A percentile compares a stretch with the other conserved stretches of the same genome.
Conservation (phyloP, 148 eudicot species). For the Polygonum maritimum region DNA sequence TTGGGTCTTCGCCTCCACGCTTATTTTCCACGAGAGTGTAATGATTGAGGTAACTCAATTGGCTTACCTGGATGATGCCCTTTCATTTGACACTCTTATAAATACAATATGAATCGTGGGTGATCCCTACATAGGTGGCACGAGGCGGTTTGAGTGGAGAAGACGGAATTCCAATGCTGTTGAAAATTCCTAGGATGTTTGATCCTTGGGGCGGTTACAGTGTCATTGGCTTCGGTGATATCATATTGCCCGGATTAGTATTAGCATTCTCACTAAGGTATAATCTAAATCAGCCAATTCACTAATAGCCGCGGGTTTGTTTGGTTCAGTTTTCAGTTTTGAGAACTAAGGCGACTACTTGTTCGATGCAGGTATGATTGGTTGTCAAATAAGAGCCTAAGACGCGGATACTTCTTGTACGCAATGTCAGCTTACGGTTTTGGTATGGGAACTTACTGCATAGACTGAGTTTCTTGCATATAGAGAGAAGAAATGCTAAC, state of each 20-base stretch:
- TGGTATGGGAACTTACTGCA: conserved; percentile 31
- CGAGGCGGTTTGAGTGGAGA: conserved; percentile 96
- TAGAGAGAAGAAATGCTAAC: background rate
- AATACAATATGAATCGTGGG: background rate
- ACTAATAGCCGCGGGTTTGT: no score
- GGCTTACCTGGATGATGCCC: conserved; percentile 1
- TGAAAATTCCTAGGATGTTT: conserved; percentile 92
- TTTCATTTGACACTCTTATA: background rate
- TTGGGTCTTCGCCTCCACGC: conserved; percentile 91
- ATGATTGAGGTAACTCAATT: conserved; percentile 96
- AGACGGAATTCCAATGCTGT: conserved; percentile 97
- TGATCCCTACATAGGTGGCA: conserved; percentile 55
- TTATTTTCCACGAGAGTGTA: conserved; percentile 85
- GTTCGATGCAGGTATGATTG: conserved; percentile 76
- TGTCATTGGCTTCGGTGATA: conserved; percentile 98
- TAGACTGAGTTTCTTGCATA: background rate
- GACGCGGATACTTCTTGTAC: conserved; percentile 83
- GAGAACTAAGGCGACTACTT: no score
- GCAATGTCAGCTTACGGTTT: conserved; percentile 91
- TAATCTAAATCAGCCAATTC: background rate
- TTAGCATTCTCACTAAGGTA: conserved; percentile 89
- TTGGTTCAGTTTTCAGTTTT: no score
- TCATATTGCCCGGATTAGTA: conserved; percentile 83
- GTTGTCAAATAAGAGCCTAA: conserved; percentile 73
- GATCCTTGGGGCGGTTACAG: conserved; percentile 99